Percentiles rank a stretch among this genome's conserved stretches.
Conservation (phyloP, 805 yeast genomes). For the Danielia reshetovae region DNA sequence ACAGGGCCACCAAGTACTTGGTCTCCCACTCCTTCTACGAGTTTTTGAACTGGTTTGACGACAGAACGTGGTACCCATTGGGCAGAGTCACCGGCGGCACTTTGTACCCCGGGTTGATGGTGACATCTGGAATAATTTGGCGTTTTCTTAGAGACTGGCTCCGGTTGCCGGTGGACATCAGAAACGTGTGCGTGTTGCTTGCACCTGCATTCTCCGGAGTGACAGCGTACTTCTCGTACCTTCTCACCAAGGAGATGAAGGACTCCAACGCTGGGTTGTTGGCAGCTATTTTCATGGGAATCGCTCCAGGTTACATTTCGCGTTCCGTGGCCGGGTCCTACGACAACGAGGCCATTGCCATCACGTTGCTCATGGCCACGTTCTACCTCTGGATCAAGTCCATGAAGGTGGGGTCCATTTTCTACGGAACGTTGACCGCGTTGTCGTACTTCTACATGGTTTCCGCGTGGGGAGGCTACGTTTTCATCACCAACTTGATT, state of each 20-base stretch:
- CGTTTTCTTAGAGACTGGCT: constrained; percentile 55
- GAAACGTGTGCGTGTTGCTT: constrained; percentile 91
- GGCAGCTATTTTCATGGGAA: constrained; percentile 92
- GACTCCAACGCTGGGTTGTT: constrained; percentile 84
- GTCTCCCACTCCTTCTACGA: constrained; percentile 82
- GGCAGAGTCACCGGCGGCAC: constrained; percentile 99
- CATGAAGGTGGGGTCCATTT: constrained; percentile 82
- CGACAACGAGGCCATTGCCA: constrained; percentile 98
- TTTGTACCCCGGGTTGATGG: constrained; percentile 96
- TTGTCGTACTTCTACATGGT: constrained; percentile 96
- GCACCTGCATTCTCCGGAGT: constrained; percentile 96
- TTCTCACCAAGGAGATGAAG: constrained; percentile 86
- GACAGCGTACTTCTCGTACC: constrained; percentile 86
- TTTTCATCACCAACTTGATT: constrained; percentile 94
- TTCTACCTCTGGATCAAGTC: constrained; percentile 96
- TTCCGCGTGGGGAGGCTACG: constrained; percentile 99
- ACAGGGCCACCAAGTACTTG: constrained; percentile 90
- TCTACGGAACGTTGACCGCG: constrained; percentile 81
- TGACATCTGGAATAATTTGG: constrained; percentile 90
- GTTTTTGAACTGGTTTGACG: constrained; percentile 97
- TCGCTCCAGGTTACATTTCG: constrained; percentile 97
- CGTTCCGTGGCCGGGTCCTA: constrained; percentile 98
- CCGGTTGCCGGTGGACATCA: constrained; percentile 85
- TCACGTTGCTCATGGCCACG: constrained; percentile 90
- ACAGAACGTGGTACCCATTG: constrained; percentile 97